phyloP scores from a whole-genome alignment of 768 basidiomycete species.

The Xanthoconium purpureum region DNA sequence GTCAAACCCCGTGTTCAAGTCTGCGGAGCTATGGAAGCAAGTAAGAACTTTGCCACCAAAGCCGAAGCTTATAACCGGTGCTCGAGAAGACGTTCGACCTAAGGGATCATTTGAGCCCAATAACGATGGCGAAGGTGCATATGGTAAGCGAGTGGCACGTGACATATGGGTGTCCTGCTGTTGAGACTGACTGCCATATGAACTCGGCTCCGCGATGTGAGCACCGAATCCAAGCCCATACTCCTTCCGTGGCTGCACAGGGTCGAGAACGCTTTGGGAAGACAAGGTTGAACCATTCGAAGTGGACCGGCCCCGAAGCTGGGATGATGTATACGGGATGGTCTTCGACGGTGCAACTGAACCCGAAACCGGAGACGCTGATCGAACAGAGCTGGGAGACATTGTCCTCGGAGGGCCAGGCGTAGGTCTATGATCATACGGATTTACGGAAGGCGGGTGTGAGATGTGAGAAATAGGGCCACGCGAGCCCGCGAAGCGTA shows the following conservation, averaged over 20 bases:
- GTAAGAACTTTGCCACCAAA: conserved; percentile 90
- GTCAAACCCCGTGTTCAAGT: conserved; percentile 71
- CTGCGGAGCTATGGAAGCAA: conserved; percentile 75
- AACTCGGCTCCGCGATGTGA: conserved; percentile 18
- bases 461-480: conserved; percentile 7
- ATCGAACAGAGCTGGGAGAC: conserved; percentile 28
- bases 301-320: conserved; percentile 38
- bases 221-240: conserved; percentile 24
- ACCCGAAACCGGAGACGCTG: conserved; percentile 28
- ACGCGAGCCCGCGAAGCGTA: conserved; percentile 23
- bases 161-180: conserved; percentile 30
- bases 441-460: conserved; percentile 10
- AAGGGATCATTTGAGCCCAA: conserved; percentile 81
- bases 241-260: conserved; percentile 24
- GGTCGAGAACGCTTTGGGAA: conserved; percentile 21
- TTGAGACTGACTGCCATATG: conserved; percentile 14
- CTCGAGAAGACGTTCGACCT: conserved; percentile 64
- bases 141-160: conserved; percentile 48
- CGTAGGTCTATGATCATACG: conserved; percentile 20
- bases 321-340: conserved; percentile 15
- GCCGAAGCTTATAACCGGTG: conserved; percentile 85
- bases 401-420: conserved; percentile 28
- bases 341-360: conserved; percentile 37
- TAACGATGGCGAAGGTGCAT: conserved; percentile 83
- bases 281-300: conserved; percentile 47